These are phyloP conservation scores for Suillus paluster DNA, from an alignment of 768 basidiomycete species.

Conservation along the genomic window DNA sequence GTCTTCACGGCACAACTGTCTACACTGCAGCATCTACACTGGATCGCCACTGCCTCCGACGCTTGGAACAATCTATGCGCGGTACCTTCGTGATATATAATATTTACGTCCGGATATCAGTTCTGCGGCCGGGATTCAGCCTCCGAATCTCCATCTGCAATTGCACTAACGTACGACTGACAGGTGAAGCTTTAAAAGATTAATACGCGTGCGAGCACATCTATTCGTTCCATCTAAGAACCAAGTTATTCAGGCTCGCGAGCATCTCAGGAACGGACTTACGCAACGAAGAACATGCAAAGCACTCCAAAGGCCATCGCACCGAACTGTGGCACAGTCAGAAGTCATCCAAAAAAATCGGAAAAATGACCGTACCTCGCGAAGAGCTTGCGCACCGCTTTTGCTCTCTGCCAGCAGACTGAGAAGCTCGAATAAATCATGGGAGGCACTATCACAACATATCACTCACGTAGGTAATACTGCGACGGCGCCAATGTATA, in stretches of 20 bases:
- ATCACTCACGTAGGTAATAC: constrained; percentile 83
- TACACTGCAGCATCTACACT: neutral
- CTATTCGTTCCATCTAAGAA: constrained; percentile 79
- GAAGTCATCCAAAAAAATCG: constrained; percentile 15
- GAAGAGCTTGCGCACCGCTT: constrained; percentile 85
- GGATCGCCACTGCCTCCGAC: neutral
- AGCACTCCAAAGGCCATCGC: constrained; percentile 90
- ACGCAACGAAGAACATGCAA: constrained; percentile 94
- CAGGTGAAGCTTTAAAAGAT: constrained; percentile 3
- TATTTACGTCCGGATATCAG: neutral
- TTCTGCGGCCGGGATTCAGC: neutral
- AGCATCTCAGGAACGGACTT: constrained; percentile 44
- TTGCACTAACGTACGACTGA: constrained; percentile 11
- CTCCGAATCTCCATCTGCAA: constrained; percentile 5
- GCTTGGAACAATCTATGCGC: neutral
- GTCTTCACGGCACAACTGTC: neutral
- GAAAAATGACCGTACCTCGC: constrained; percentile 60
- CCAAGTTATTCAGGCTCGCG: constrained; percentile 7
- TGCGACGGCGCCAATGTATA: constrained; percentile 93
- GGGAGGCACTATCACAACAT: constrained; percentile 10
- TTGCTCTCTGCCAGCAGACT: constrained; percentile 88
- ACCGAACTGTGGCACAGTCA: constrained; percentile 63
- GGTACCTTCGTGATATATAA: constrained; percentile 1
- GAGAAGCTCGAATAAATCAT: constrained; percentile 16
- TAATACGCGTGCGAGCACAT: constrained; percentile 21